These are phyloP conservation scores for Backusella macrospora DNA, from an alignment of 192 early-diverging fungal species.

Conservation along the genomic window DNA sequence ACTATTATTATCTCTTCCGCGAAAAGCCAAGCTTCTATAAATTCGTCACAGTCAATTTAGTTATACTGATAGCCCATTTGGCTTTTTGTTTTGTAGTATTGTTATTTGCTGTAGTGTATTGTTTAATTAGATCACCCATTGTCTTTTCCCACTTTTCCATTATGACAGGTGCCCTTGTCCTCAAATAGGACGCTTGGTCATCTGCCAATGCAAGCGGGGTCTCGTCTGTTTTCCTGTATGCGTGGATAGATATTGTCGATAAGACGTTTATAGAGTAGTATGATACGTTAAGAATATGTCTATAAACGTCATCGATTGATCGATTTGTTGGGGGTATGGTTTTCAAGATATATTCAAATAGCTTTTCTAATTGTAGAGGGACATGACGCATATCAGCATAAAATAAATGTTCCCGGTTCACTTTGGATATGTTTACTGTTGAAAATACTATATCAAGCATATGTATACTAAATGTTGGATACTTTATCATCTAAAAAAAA, in stretches of 20 bases:
- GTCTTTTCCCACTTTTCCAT: constrained; percentile 1
- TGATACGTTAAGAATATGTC: constrained; percentile 13
- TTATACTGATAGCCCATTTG: neutral
- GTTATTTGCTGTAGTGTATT: too few species aligned
- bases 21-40: neutral
- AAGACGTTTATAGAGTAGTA: constrained; percentile 1
- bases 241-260: neutral
- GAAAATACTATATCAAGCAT: neutral
- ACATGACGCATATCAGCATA: neutral
- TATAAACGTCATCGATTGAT: neutral
- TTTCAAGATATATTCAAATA: constrained; percentile 3
- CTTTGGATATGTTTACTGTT: neutral
- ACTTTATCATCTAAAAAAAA: neutral
- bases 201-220: neutral
- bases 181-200: constrained; percentile 1
- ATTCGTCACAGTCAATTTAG: neutral
- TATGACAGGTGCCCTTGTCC: neutral
- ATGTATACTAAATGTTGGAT: constrained; percentile 12
- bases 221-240: neutral
- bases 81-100: neutral
- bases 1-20: neutral
- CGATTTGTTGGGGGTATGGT: neutral
- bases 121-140: neutral
- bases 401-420: neutral
- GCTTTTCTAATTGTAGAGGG: constrained; percentile 12